Evolutionary conservation across 805 yeast species (phyloP), one percentile per base, ranked within the genome.

Genomic region (Metschnikowia rubicola): DNA sequence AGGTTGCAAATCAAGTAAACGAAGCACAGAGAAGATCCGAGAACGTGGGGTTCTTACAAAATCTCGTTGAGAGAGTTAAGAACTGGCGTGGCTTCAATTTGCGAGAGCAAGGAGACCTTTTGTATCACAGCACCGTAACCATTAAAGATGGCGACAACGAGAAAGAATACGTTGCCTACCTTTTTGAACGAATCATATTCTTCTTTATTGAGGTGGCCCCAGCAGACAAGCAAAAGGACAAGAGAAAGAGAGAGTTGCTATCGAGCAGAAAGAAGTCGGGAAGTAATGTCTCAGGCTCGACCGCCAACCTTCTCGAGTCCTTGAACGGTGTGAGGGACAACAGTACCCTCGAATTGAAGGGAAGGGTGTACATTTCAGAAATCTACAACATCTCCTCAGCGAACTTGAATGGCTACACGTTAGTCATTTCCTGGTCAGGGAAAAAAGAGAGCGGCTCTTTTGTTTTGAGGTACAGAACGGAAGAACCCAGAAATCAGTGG

Each of bases 1-100:
- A 83, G 53, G 91, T 92, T 58, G 96, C 97, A 17, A 78, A 80
- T 55, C 83, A 81, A 55, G 92, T 94, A 32, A 94, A 94, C 68
- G 99, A 94, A 64, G 88, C 96, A 15, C 97, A 91, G 69, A 79
- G 99, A 66, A 76, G 87, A 54, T 84, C 94, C 1, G 99, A 94
- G 64, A 94, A 94, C 65, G 78, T 82, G 45, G 86, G 83, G 48
- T 77, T 80, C 33, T 74, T 87, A 36, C 80, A 79, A 55, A 85
- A 84, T 44, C 74, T 94, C 37, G 75, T 78, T 45, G 87, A 81
- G 17, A 79, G 91, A 48, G 95, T 92, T 10, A 73, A 76, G 19
- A 96, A 91, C 67, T 94, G 99, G 99, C 82, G 89, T 57, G 97
- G 97, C 19, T 89, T 88, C 62, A 82, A 83, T 49, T 71, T 86